Conservation (phyloP, 495 filamentous ascomycete genomes). For the Geoglossum glabrum region DNA sequence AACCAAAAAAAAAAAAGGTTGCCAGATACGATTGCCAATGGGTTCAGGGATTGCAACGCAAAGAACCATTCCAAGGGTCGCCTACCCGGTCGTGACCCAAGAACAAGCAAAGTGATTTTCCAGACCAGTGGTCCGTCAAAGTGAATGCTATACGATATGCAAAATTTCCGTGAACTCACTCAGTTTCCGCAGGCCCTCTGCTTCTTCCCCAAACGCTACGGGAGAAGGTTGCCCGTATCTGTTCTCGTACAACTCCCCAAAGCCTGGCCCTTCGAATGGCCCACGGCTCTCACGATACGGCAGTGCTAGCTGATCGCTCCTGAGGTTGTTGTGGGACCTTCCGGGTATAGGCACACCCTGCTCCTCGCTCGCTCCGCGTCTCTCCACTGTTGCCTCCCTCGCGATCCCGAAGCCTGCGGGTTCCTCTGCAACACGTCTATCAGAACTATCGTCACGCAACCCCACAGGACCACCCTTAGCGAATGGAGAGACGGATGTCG, state of each 20-base stretch:
- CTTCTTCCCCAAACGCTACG: neutral
- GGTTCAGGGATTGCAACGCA: neutral
- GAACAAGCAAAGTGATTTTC: neutral
- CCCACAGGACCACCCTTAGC: neutral
- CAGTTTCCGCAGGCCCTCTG: slow-evolving; percentile 1
- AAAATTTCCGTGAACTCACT: slow-evolving; percentile 1
- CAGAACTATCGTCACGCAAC: neutral
- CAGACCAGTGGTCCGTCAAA: neutral
- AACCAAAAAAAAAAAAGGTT: no score
- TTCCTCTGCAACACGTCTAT: neutral
- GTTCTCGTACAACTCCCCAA: neutral
- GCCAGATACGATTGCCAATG: no score
- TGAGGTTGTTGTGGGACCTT: neutral
- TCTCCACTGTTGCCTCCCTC: neutral
- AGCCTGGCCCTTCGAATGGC: neutral
- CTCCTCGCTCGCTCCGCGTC: neutral
- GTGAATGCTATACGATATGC: neutral
- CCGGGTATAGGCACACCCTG: neutral
- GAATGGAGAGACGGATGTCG: neutral
- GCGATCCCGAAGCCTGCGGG: neutral
- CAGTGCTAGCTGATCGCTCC: neutral
- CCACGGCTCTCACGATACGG: neutral
- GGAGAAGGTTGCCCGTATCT: neutral
- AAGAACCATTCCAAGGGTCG: neutral
- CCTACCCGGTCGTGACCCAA: neutral